Evolutionary conservation across 2,329 filamentous ascomycete genomes (phyloP), one percentile per base, ranked within the genome.

Genomic region (Ciborinia camelliae): DNA sequence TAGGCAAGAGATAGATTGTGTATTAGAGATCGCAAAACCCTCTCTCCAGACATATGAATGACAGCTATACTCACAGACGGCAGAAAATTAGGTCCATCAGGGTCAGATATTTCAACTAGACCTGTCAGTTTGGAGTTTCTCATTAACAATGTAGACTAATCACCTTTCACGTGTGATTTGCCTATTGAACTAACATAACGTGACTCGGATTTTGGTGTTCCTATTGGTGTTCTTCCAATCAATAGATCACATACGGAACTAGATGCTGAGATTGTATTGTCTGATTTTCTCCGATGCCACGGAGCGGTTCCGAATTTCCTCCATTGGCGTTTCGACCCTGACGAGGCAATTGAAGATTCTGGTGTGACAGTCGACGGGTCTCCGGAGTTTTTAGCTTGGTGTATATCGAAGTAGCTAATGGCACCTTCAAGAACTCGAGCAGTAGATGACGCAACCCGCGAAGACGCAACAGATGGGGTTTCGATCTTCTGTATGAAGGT

Each of bases 281-380:
- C 65, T 3, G 74, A 75, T 15, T 59, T 59, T 51, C 62, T 69
- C 18, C 71, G 71, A 58, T 75, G 73, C 74, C 74, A 75, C n/a
- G 74, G 74, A 30, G 73, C 72, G 37, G 73, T 61, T 10, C 73
- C 74, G 51, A 73, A 71, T 41, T 55, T 54, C 47, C 69, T 54
- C 47, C 69, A 57, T 23, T 67, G 47, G 66, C 65, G 50, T 62
- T 65, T 62, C 60, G 69, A 18, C 14, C 43, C 18, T 23, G 39
- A 5, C 39, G 60, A 39, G 50, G 65, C n/a, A 23, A 47, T 57
- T 62, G 66, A 41, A 39, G 59, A 53, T 12, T 18, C 26, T 18
- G 53, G 37, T 58, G 52, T 41, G n/a, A 32, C 26, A 15, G 15
- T 62, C 51, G 39, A 37, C 9, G 23, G 23, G 18, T 26, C 23